Evolutionary conservation across 306 rosid species (phyloP), one percentile per base, ranked within the genome.

Genomic region (Citrullus colocynthis): DNA sequence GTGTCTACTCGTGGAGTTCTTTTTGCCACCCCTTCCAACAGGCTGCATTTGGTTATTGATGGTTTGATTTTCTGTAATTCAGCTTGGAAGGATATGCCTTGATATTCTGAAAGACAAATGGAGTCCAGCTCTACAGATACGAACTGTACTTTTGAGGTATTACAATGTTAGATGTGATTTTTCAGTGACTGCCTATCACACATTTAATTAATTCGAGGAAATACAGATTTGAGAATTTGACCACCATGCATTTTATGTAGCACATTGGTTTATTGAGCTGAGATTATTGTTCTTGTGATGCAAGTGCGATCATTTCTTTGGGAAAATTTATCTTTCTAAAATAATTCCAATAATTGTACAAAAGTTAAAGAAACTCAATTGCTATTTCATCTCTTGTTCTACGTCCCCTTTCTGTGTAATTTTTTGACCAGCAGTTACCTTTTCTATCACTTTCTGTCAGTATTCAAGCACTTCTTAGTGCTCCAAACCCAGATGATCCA

Each of bases 401-500:
- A 17, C 57, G 57, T 16, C 57, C 17, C 75, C 0, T 13, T 71
- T 45, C 76, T 48, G 11, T 42, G 76, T 21, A 45, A 13, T 2
- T 21, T 6, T 52, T 52, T 70, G 2, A 51, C 16, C 4, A 59
- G 59, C 16, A 57, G 57, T 76, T 16, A 11, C 30, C 16, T 41
- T 77, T 30, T 58, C 71, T 67, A 7, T 71, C 52, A 57, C 65
- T 64, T 83, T 64, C 28, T 77, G 69, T 7, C 73, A 94, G 98
- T 78, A 92, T 94, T 84, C 98, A 94, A 86, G 98, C 98, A 10
- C 98, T 94, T 73, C 86, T 94, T 78, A 94, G 98, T 81, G 98
- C 98, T 41, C 98, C 98, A 13, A 94, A 94, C 79, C 98, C 98
- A 0, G 98, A 94, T 20, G 98, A 94, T 81, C 98, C 98, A 1